phyloP scores from a whole-genome alignment of 495 filamentous ascomycete species.

The Penicillium dipodomyicola region DNA sequence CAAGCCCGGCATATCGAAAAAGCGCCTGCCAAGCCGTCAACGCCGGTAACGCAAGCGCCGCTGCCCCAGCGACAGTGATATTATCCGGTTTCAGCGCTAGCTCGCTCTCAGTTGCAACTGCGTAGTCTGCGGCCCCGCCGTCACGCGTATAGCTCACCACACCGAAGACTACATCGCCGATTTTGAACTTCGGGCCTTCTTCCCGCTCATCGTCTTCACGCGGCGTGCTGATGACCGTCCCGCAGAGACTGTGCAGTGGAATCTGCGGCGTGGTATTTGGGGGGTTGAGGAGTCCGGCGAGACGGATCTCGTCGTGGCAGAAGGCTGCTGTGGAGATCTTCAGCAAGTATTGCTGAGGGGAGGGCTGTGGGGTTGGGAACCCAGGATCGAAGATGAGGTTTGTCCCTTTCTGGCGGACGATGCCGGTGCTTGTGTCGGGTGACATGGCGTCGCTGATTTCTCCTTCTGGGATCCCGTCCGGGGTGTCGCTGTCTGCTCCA shows the following conservation, averaged over 20 bases:
- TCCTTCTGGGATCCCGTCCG: conserved; percentile 7
- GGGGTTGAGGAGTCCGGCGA: conserved; percentile 46
- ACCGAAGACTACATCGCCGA: conserved; percentile 54
- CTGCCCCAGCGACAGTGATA: conserved; percentile 49
- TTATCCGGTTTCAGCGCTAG: conserved; percentile 48
- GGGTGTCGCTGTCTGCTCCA: conserved; percentile 7
- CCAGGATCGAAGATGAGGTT: conserved; percentile 34
- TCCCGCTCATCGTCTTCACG: conserved; percentile 36
- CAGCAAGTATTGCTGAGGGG: conserved; percentile 54
- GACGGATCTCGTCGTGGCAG: conserved; percentile 52
- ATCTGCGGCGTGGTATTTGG: conserved; percentile 45
- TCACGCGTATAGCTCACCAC: conserved; percentile 45
- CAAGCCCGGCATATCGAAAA: conserved; percentile 49
- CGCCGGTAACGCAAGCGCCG: conserved; percentile 51
- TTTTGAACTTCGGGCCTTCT: conserved; percentile 40
- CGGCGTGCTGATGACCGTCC: conserved; percentile 51
- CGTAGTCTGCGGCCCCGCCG: conserved; percentile 54
- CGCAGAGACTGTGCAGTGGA: conserved; percentile 58
- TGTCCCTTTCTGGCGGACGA: conserved; percentile 22
- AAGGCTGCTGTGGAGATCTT: conserved; percentile 56
- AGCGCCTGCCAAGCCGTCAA: conserved; percentile 59
- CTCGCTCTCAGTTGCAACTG: conserved; percentile 50
- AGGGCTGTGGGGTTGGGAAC: conserved; percentile 40
- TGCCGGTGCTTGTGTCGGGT: conserved; percentile 5
- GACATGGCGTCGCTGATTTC: conserved; percentile 2